Conservation (phyloP, 352 stramenopile species). For the Peronospora tabacina region DNA sequence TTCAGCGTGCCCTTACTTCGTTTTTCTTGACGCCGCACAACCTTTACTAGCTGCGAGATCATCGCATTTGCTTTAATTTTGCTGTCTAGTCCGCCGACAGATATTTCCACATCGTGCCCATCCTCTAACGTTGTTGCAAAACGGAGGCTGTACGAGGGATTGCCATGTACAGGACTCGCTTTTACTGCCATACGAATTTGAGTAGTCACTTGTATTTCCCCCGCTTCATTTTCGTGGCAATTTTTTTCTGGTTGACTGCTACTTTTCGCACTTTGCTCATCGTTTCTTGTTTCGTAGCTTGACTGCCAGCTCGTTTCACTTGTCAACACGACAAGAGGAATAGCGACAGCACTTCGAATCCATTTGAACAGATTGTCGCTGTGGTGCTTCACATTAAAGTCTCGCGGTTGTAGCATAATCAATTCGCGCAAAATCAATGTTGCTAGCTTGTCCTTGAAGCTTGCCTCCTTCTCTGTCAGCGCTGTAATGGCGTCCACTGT, state of each 20-base stretch:
- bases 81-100: constrained; percentile 24
- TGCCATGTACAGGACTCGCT: constrained; percentile 21
- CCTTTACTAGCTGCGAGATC: constrained; percentile 19
- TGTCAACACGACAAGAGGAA: constrained; percentile 11
- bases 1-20: constrained; percentile 14
- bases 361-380: constrained; percentile 13
- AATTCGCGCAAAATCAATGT: constrained; percentile 23
- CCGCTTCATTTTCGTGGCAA: constrained; percentile 1
- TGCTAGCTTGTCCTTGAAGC: constrained; percentile 12
- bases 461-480: constrained; percentile 15
- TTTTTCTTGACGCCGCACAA: constrained; percentile 14
- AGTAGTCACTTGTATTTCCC: not conserved
- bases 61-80: constrained; percentile 25
- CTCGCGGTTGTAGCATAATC: constrained; percentile 20
- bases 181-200: constrained; percentile 29
- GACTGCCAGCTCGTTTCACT: not conserved
- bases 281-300: constrained; percentile 1
- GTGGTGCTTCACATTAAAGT: constrained; percentile 12
- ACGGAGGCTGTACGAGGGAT: constrained; percentile 25
- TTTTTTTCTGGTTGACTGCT: not conserved
- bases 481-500: constrained; percentile 5
- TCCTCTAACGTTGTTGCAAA: constrained; percentile 18
- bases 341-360: constrained; percentile 24
- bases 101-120: constrained; percentile 21
- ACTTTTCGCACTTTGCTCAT: not conserved